Evolutionary conservation across 2,329 filamentous ascomycete genomes (phyloP).

Genomic region (Verticillium nubilum): DNA sequence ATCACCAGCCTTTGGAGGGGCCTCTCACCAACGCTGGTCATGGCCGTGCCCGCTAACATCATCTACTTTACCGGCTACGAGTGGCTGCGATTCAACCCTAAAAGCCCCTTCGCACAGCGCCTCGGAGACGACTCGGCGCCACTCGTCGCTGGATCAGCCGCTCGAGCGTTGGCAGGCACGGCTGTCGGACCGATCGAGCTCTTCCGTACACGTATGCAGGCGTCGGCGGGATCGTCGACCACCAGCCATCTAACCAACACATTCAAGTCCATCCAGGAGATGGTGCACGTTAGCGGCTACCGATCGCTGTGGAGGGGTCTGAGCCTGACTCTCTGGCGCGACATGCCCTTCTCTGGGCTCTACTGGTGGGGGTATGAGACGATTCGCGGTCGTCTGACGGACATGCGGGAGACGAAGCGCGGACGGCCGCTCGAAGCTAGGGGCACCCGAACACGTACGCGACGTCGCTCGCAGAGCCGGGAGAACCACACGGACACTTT

Average conservation of each 20-base stretch:
- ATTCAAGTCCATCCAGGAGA: slow-evolving; percentile 66
- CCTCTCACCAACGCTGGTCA: slow-evolving; percentile 85
- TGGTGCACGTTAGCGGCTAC: slow-evolving; percentile 75
- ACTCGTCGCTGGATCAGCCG: slow-evolving; percentile 71
- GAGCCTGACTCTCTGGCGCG: slow-evolving; percentile 87
- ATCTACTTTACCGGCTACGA: slow-evolving; percentile 99
- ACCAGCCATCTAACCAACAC: slow-evolving; percentile 75
- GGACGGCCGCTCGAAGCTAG: slow-evolving; percentile 34
- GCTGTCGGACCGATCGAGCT: slow-evolving; percentile 90
- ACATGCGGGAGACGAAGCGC: slow-evolving; percentile 53
- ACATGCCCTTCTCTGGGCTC: slow-evolving; percentile 92
- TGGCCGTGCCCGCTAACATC: slow-evolving; percentile 92
- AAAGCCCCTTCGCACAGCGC: slow-evolving; percentile 63
- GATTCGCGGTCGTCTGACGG: slow-evolving; percentile 65
- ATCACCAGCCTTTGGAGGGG: slow-evolving; percentile 84
- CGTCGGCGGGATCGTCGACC: slow-evolving; percentile 52
- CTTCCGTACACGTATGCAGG: slow-evolving; percentile 88
- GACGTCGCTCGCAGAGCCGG: slow-evolving; percentile 53
- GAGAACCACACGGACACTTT: slow-evolving; percentile 75
- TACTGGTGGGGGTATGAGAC: slow-evolving; percentile 99
- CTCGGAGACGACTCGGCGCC: slow-evolving; percentile 70
- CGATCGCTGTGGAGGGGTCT: slow-evolving; percentile 84
- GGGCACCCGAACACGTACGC: slow-evolving; percentile 31
- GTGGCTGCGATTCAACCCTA: slow-evolving; percentile 72
- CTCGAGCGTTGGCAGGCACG: slow-evolving; percentile 74